Conservation (phyloP, 2,329 filamentous ascomycete genomes). For the Metarhizium anisopliae region DNA sequence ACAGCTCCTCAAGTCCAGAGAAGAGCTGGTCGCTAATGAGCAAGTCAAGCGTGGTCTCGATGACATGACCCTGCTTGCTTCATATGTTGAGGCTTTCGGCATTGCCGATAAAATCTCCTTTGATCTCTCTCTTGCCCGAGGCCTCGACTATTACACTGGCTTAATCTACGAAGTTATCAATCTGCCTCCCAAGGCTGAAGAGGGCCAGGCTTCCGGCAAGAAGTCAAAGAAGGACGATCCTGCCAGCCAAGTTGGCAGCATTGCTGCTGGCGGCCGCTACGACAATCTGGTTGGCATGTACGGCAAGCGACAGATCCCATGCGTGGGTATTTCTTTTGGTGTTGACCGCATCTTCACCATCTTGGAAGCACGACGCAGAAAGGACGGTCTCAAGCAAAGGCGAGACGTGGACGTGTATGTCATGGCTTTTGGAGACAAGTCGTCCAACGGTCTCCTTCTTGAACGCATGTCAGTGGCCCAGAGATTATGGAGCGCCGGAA, state of each 20-base stretch:
- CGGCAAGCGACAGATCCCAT: slow-evolving; percentile 69
- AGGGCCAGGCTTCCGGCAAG: slow-evolving; percentile 27
- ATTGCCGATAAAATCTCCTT: slow-evolving; percentile 71
- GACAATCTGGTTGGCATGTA: slow-evolving; percentile 95
- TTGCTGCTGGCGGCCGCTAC: slow-evolving; percentile 85
- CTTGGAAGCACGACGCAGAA: slow-evolving; percentile 66
- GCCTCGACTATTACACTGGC: slow-evolving; percentile 88
- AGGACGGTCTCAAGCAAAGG: slow-evolving; percentile 51
- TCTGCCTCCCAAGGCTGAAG: slow-evolving; percentile 31
- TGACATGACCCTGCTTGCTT: slow-evolving; percentile 73
- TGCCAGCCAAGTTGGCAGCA: slow-evolving; percentile 64
- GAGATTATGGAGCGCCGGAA: slow-evolving; percentile 74
- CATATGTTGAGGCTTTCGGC: slow-evolving; percentile 71
- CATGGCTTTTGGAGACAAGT: slow-evolving; percentile 89
- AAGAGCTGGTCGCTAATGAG: slow-evolving; percentile 59
- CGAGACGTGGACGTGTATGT: slow-evolving; percentile 72
- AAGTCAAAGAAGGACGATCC: slow-evolving; percentile 43
- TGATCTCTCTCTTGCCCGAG: slow-evolving; percentile 81
- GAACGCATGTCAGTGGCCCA: slow-evolving; percentile 77
- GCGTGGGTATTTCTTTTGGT: slow-evolving; percentile 68
- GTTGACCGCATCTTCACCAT: slow-evolving; percentile 94
- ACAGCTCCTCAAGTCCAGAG: slow-evolving; percentile 57
- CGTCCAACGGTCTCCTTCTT: slow-evolving; percentile 68
- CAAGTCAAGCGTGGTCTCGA: slow-evolving; percentile 70
- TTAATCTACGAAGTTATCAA: slow-evolving; percentile 87